Percentiles rank a stretch among this genome's conserved stretches.
Conservation (phyloP, 495 filamentous ascomycete genomes). For the Hypoxylon trugodes region DNA sequence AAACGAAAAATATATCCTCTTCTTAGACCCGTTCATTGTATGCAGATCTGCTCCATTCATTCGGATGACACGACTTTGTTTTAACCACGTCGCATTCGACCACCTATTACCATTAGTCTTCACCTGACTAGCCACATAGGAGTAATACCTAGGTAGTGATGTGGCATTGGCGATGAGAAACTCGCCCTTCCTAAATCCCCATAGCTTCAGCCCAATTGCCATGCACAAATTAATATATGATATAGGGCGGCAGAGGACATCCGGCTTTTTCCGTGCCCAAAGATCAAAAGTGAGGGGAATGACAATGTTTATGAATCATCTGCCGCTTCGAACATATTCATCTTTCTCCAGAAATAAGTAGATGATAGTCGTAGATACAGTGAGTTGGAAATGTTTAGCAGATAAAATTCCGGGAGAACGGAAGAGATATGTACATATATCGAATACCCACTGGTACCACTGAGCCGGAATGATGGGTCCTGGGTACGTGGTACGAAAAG, state of each 20-base stretch:
- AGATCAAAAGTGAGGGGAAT: neutral
- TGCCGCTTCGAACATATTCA: neutral
- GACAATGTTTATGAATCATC: neutral
- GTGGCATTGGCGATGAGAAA: slow-evolving; percentile 27
- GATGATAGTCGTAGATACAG: slow-evolving; percentile 1
- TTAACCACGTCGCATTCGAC: slow-evolving; percentile 8
- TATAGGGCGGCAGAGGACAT: too few species aligned
- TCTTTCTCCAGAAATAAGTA: slow-evolving; percentile 8
- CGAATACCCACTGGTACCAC: slow-evolving; percentile 25
- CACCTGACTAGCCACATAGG: slow-evolving; percentile 8
- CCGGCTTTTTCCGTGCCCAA: slow-evolving; percentile 1
- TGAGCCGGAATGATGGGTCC: slow-evolving; percentile 22
- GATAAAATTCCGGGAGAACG: slow-evolving; percentile 7
- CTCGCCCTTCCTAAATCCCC: slow-evolving; percentile 11
- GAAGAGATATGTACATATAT: slow-evolving; percentile 21
- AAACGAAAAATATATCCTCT: slow-evolving; percentile 10
- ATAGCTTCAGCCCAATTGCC: slow-evolving; percentile 4
- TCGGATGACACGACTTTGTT: slow-evolving; percentile 7
- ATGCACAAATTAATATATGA: too few species aligned
- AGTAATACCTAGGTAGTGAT: slow-evolving; percentile 2
- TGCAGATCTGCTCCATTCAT: slow-evolving; percentile 5
- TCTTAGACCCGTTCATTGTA: neutral
- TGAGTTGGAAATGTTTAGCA: neutral
- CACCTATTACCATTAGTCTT: neutral
- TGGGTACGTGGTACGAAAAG: neutral